phyloP scores from a whole-genome alignment of 176 grass and related monocot genomes.

The Metroxylon sagu region DNA sequence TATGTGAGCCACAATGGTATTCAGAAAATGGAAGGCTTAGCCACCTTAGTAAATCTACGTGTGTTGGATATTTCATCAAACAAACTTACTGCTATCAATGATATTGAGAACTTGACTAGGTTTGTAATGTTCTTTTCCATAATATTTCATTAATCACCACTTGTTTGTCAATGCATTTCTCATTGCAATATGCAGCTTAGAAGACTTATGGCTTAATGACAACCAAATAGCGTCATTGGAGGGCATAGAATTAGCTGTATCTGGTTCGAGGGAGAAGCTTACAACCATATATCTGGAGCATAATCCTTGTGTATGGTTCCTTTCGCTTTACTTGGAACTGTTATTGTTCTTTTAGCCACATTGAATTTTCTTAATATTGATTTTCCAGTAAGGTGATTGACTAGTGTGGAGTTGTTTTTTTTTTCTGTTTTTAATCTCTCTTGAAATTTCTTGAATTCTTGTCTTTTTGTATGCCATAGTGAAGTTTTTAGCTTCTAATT shows the following conservation, averaged over 20 bases:
- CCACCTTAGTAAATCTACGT: conserved; percentile 69
- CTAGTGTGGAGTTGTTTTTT: no score
- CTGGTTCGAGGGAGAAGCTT: conserved; percentile 55
- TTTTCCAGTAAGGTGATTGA: no score
- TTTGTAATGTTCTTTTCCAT: conserved; percentile 17
- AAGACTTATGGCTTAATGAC: conserved; percentile 97
- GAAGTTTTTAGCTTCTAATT: no score
- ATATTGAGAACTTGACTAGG: conserved; percentile 72
- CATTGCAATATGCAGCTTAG: conserved; percentile 39
- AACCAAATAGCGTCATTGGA: conserved; percentile 91
- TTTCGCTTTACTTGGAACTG: not conserved
- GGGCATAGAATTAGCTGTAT: conserved; percentile 48
- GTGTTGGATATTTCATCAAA: conserved; percentile 92
- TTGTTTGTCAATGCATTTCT: conserved; percentile 9
- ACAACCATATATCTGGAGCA: conserved; percentile 93
- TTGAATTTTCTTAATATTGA: no score
- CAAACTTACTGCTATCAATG: conserved; percentile 53
- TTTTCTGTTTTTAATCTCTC: no score
- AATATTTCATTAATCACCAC: conserved; percentile 1
- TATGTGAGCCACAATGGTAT: conserved; percentile 96
- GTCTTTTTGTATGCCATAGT: no score
- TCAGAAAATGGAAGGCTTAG: conserved; percentile 85
- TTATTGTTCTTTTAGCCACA: not conserved
- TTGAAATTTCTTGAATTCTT: no score
- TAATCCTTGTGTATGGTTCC: conserved; percentile 79